These are phyloP conservation scores for Thoreauomyces humboldtii DNA, from an alignment of 192 early-diverging fungal species.

Conservation along the genomic window DNA sequence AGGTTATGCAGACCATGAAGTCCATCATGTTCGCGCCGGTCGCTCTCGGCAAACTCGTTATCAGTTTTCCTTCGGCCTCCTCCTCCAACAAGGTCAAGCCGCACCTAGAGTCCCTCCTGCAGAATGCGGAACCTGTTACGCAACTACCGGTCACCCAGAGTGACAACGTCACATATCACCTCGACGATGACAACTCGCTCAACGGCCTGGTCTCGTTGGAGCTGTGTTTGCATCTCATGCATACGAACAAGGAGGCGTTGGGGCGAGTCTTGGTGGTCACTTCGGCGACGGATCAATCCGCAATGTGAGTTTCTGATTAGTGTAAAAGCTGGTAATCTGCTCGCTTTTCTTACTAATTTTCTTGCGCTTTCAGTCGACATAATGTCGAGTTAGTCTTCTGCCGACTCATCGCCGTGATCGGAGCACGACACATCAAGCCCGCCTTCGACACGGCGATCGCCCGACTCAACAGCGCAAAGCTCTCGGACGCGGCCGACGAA, in stretches of 20 bases:
- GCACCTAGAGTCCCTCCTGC: slow-evolving; percentile 24
- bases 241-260: slow-evolving; percentile 77
- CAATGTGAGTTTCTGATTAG: slow-evolving; percentile 32
- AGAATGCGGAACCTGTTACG: slow-evolving; percentile 31
- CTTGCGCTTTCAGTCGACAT: slow-evolving; percentile 50
- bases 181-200: slow-evolving; percentile 57
- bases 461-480: slow-evolving; percentile 31
- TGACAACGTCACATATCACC: slow-evolving; percentile 53
- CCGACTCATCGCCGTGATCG: slow-evolving; percentile 66
- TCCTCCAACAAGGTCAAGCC: slow-evolving; percentile 19
- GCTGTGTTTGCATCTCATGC: slow-evolving; percentile 80
- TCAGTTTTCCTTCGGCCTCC: not conserved
- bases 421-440: slow-evolving; percentile 70
- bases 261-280: slow-evolving; percentile 51
- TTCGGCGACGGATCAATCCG: slow-evolving; percentile 27
- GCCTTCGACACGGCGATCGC: slow-evolving; percentile 61
- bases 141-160: slow-evolving; percentile 15
- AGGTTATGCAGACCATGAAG: slow-evolving; percentile 56
- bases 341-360: not conserved
- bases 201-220: slow-evolving; percentile 73
- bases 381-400: slow-evolving; percentile 81
- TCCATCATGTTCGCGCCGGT: slow-evolving; percentile 55
- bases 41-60: slow-evolving; percentile 39
- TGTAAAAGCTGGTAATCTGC: not conserved
- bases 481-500: slow-evolving; percentile 35